Conservation (phyloP, 1,284 basidiomycete genomes). For the Apiotrichum veenhuisii region DNA sequence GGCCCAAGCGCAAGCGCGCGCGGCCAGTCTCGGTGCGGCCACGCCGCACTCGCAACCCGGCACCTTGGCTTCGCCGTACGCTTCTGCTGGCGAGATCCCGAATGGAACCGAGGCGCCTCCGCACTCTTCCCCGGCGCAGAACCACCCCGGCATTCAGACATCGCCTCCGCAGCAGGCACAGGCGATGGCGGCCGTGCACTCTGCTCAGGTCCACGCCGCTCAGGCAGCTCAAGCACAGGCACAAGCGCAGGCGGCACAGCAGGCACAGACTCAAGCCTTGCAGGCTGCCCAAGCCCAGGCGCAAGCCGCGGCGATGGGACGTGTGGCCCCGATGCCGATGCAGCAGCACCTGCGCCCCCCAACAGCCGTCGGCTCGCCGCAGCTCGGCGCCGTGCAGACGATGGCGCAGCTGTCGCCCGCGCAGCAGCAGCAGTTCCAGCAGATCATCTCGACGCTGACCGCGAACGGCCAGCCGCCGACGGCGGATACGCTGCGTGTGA, state of each 20-base stretch:
- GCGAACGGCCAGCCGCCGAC: constrained; percentile 35
- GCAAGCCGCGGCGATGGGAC: constrained; percentile 16
- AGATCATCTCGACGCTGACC: constrained; percentile 30
- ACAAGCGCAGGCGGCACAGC: constrained; percentile 9
- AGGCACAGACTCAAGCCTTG: constrained; percentile 17
- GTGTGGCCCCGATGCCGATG: constrained; percentile 20
- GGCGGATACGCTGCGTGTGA: constrained; percentile 30
- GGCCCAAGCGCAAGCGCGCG: constrained; percentile 8
- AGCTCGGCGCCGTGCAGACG: constrained; percentile 10
- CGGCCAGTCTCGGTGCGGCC: constrained; percentile 13
- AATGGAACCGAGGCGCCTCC: constrained; percentile 13
- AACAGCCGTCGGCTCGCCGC: constrained; percentile 20
- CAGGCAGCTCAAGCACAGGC: constrained; percentile 23
- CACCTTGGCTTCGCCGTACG: constrained; percentile 27
- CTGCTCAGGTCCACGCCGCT: constrained; percentile 25
- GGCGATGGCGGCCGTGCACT: not conserved
- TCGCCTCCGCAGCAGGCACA: constrained; percentile 18
- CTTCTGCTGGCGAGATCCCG: constrained; percentile 18
- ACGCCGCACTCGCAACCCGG: constrained; percentile 30
- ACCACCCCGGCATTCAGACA: constrained; percentile 12
- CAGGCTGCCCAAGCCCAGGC: constrained; percentile 14
- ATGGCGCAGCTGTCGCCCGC: constrained; percentile 10
- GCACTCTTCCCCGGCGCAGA: constrained; percentile 4
- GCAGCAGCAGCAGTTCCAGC: constrained; percentile 24
- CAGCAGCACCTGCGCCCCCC: constrained; percentile 23